These are phyloP conservation scores for Penstemon newberryi DNA, from an alignment of 257 asterid species.

Conservation along the genomic window DNA sequence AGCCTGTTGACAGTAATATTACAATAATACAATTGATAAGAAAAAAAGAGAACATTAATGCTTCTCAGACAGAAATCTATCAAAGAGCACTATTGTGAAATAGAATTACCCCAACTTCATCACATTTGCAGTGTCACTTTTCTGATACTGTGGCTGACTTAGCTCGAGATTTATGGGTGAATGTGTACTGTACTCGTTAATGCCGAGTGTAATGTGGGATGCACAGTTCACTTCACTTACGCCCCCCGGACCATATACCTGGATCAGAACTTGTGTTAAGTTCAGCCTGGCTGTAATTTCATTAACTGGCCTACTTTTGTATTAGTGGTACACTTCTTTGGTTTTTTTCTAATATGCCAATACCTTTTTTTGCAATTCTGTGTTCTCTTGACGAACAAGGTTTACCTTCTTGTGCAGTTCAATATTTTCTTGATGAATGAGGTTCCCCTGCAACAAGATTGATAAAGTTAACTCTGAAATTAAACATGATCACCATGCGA, in stretches of 20 bases:
- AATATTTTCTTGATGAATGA: slow-evolving; percentile 54
- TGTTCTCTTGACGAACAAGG: slow-evolving; percentile 47
- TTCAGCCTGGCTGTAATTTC: not conserved
- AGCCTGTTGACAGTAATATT: slow-evolving; percentile 37
- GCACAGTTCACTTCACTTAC: slow-evolving; percentile 32
- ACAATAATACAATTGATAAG: slow-evolving; percentile 2
- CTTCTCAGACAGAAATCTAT: slow-evolving; percentile 1
- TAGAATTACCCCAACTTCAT: slow-evolving; percentile 40
- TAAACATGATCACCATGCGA: slow-evolving; percentile 15
- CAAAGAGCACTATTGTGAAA: slow-evolving; percentile 6
- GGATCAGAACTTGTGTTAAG: slow-evolving; percentile 18
- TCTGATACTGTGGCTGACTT: slow-evolving; percentile 35
- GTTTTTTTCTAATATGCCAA: not conserved
- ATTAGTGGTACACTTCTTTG: not conserved
- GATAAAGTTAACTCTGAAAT: slow-evolving; percentile 19
- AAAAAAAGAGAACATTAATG: not conserved
- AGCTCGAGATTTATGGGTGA: slow-evolving; percentile 39
- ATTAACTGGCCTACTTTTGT: not conserved
- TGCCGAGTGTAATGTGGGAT: slow-evolving; percentile 22
- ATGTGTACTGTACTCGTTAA: slow-evolving; percentile 21
- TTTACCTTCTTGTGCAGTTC: slow-evolving; percentile 54
- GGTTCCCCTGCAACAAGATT: slow-evolving; percentile 49
- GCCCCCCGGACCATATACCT: slow-evolving; percentile 44
- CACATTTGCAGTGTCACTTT: slow-evolving; percentile 23
- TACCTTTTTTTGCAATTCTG: slow-evolving; percentile 60